Evolutionary conservation across 2,329 filamentous ascomycete genomes (phyloP).

Genomic region (Pseudogymnoascus sp.): DNA sequence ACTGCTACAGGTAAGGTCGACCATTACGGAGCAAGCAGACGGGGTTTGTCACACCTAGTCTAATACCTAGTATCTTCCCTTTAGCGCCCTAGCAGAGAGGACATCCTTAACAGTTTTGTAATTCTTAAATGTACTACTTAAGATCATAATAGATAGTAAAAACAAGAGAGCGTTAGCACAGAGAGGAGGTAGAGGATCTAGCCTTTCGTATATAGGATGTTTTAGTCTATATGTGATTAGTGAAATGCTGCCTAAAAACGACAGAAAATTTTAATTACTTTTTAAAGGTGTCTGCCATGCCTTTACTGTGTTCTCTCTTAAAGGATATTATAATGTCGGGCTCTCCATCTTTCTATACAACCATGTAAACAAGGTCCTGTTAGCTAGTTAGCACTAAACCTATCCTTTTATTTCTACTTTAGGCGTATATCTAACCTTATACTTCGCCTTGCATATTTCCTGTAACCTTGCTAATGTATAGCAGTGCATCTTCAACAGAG

Average conservation of each 20-base stretch:
- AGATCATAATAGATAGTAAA: slow-evolving; percentile 11
- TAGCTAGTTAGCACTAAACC: slow-evolving; percentile 13
- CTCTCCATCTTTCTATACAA: slow-evolving; percentile 17
- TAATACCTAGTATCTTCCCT: slow-evolving; percentile 3
- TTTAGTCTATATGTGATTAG: not conserved
- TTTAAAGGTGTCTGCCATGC: slow-evolving; percentile 17
- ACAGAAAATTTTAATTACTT: slow-evolving; percentile 15
- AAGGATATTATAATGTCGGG: slow-evolving; percentile 17
- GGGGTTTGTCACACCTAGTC: no score
- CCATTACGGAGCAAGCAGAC: no score
- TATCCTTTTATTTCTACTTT: slow-evolving; percentile 8
- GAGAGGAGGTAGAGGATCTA: not conserved
- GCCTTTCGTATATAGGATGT: not conserved
- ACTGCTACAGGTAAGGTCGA: no score
- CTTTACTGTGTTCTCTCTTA: slow-evolving; percentile 18
- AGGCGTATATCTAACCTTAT: slow-evolving; percentile 17
- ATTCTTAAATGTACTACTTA: slow-evolving; percentile 12
- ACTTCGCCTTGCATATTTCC: slow-evolving; percentile 17
- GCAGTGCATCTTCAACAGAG: slow-evolving; percentile 17
- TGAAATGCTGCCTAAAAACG: slow-evolving; percentile 2
- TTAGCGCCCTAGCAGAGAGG: slow-evolving; percentile 11
- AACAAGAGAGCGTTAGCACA: slow-evolving; percentile 15
- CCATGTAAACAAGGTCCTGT: slow-evolving; percentile 17
- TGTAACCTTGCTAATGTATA: slow-evolving; percentile 18
- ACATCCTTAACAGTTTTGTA: slow-evolving; percentile 13